Conservation (phyloP, 2,329 filamentous ascomycete species). For the Colletotrichum viniferum region DNA sequence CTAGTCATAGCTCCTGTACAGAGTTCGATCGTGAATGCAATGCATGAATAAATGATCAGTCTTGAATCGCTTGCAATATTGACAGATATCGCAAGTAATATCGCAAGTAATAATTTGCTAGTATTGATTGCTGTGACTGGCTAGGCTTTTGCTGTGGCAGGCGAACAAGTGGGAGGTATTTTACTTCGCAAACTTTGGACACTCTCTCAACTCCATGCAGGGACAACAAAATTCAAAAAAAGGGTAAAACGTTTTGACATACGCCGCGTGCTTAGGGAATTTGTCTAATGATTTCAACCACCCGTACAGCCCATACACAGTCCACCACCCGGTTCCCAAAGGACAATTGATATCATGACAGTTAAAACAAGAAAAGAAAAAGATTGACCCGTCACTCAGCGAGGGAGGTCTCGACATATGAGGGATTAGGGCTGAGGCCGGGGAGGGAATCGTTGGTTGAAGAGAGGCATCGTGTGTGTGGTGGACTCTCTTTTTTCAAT, state of each 20-base stretch:
- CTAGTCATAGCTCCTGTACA: background rate
- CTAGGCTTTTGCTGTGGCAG: background rate
- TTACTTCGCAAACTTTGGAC: background rate
- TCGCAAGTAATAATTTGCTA: background rate
- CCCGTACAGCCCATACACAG: background rate
- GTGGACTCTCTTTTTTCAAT: background rate
- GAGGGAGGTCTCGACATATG: background rate
- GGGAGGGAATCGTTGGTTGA: background rate
- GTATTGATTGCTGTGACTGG: background rate
- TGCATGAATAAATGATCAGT: background rate
- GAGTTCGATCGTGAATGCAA: background rate
- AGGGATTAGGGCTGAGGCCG: constrained; percentile 7
- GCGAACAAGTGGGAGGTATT: background rate
- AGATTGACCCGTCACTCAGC: background rate
- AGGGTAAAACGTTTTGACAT: background rate
- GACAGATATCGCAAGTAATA: background rate
- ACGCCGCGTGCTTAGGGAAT: constrained; percentile 1
- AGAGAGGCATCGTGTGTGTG: background rate
- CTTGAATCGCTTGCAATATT: background rate
- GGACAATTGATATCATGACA: constrained; percentile 16
- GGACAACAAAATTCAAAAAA: background rate
- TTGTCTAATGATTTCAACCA: constrained; percentile 2
- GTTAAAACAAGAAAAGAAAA: background rate
- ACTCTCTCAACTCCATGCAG: background rate
- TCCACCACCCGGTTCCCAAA: background rate